phyloP scores from a whole-genome alignment of 2,329 filamentous ascomycete genomes.

The Aspergillus fischeri region DNA sequence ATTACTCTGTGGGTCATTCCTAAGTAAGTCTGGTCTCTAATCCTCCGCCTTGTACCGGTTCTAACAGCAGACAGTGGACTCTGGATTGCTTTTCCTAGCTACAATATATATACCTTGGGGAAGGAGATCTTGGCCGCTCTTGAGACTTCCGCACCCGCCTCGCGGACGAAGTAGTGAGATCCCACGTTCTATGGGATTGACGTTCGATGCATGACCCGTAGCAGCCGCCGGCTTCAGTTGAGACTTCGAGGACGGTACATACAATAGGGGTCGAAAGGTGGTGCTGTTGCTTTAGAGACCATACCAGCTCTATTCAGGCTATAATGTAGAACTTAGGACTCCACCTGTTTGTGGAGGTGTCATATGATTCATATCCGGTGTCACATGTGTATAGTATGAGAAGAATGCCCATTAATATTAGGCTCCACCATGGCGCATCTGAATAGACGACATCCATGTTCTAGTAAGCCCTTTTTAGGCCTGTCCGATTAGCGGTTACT shows the following conservation, averaged over 20 bases:
- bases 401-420: neutral
- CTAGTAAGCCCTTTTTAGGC: neutral
- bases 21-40: constrained; percentile 50
- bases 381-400: neutral
- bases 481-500: constrained; percentile 9
- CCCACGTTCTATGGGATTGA: neutral
- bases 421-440: neutral
- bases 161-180: constrained; percentile 26
- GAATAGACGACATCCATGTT: neutral
- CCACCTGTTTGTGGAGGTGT: neutral
- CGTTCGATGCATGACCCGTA: neutral
- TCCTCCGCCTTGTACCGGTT: neutral
- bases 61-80: constrained; percentile 46
- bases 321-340: neutral
- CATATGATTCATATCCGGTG: neutral
- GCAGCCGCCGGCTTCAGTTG: neutral
- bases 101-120: constrained; percentile 59
- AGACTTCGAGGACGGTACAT: neutral
- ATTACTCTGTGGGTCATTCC: constrained; percentile 61
- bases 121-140: constrained; percentile 59
- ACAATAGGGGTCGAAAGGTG: neutral
- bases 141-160: constrained; percentile 31
- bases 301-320: neutral
- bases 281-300: neutral
- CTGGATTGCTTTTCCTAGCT: constrained; percentile 62